Evolutionary conservation across 805 yeast species (phyloP), one percentile per base, ranked within the genome.

Genomic region (Metschnikowia koreensis): DNA sequence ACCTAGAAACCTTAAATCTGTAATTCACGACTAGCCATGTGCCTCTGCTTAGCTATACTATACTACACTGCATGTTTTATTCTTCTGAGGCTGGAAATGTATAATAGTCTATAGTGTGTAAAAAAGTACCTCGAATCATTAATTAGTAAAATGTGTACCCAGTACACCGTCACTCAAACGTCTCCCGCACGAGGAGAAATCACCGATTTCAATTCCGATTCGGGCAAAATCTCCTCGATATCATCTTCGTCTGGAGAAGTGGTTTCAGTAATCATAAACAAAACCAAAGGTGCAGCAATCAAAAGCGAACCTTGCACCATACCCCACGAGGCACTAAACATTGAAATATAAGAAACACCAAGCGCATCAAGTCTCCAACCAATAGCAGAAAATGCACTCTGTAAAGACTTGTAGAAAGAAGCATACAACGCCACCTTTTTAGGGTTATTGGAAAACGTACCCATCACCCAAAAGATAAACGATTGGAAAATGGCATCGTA

Each of bases 361-460:
- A 69, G 53, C 31, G 81, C 76, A 60, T 82, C 86, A 55, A 81
- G 65, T 58, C 83, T 68, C 86, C 86, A 83, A 12, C 76, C 77
- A 44, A 83, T 71, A 26, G 83, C 87, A 12, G 83, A 81, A 62
- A 84, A 85, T 9, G 86, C 86, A 39, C 83, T 76, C 67, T 83
- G 87, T 52, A 83, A 65, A 51, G 84, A 81, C 70, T 83, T 83
- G 70, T 82, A 83, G 64, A 80, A 80, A 39, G 86, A 86, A 16
- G 84, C 83, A 59, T 80, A 79, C 52, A 82, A 64, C 27, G 84
- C 81, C 38, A 74, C 69, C 64, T 77, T 80, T 67, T 81, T 75
- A 33, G 84, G 76, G 60, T 79, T 76, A 64, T 83, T 83, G 50
- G 85, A 74, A 51, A 83, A 63, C 41, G 84, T 75, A 42, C 87